Percentiles rank a stretch among this genome's conserved stretches.
phyloP scores from a whole-genome alignment of 1,284 basidiomycete genomes.

The Wallemia mellicola region DNA sequence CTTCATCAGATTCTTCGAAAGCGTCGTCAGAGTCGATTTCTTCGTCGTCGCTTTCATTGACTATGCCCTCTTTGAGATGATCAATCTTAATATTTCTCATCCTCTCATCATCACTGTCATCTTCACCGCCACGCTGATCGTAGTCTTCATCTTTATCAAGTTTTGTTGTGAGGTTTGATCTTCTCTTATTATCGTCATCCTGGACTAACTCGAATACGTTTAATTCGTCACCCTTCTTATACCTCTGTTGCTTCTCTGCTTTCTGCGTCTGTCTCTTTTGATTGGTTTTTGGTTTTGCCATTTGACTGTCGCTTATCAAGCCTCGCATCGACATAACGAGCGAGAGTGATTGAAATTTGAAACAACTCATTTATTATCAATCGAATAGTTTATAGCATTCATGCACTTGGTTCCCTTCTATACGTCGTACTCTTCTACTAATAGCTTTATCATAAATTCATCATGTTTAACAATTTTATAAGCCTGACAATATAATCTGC shows the following conservation, averaged over 20 bases:
- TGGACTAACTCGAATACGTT: background rate
- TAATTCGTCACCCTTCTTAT: background rate
- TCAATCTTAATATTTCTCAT: background rate
- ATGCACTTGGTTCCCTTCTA: no score
- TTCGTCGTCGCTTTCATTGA: constrained; percentile 33
- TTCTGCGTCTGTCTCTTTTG: no score
- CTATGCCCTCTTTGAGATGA: constrained; percentile 5
- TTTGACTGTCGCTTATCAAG: background rate
- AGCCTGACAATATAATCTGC: background rate
- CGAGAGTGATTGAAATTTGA: no score
- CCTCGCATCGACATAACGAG: no score
- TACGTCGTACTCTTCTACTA: no score
- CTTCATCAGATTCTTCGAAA: constrained; percentile 45
- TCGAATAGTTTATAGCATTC: no score
- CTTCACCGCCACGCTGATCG: background rate
- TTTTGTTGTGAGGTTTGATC: background rate
- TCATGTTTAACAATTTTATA: background rate
- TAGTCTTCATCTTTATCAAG: background rate
- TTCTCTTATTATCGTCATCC: background rate
- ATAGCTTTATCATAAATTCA: no score
- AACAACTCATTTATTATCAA: no score
- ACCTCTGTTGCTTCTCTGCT: background rate
- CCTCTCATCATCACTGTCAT: background rate
- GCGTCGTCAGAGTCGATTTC: constrained; percentile 49
- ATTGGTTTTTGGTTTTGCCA: background rate